Evolutionary conservation across 2,329 filamentous ascomycete species (phyloP).

Genomic region (Helicocarpus griseus): DNA sequence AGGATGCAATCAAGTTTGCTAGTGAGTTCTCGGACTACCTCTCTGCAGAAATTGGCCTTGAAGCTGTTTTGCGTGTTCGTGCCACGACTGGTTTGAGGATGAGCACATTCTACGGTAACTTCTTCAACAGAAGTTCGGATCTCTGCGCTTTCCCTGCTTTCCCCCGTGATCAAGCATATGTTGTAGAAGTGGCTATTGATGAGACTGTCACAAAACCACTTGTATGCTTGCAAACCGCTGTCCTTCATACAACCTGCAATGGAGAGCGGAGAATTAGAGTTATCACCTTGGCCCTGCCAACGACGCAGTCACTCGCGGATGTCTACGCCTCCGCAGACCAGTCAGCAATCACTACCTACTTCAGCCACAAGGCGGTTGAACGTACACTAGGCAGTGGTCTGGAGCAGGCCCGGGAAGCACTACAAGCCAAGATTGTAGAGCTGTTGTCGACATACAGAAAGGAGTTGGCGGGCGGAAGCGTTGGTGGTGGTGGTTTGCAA

Average conservation of each 20-base stretch:
- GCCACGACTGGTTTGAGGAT: constrained; percentile 91
- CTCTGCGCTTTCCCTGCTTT: constrained; percentile 97
- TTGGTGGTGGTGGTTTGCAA: constrained; percentile 83
- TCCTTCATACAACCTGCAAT: constrained; percentile 95
- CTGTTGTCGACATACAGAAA: constrained; percentile 93
- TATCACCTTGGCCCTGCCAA: constrained; percentile 84
- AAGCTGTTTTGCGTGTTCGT: constrained; percentile 89
- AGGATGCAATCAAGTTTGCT: constrained; percentile 97
- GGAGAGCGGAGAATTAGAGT: constrained; percentile 92
- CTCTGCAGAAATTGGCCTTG: constrained; percentile 91
- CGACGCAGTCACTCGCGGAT: constrained; percentile 80
- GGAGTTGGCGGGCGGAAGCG: constrained; percentile 89
- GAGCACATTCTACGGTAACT: constrained; percentile 98
- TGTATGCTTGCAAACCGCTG: constrained; percentile 85
- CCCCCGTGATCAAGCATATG: constrained; percentile 92
- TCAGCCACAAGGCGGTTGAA: constrained; percentile 96
- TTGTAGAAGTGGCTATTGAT: constrained; percentile 96
- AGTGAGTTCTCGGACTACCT: constrained; percentile 94
- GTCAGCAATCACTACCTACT: constrained; percentile 84
- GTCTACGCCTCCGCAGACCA: constrained; percentile 94
- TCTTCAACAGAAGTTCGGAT: constrained; percentile 97
- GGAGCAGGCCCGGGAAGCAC: constrained; percentile 79
- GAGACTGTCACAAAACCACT: constrained; percentile 87
- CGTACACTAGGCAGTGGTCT: constrained; percentile 74
- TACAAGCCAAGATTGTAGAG: constrained; percentile 87